Evolutionary conservation across 2,329 filamentous ascomycete species (phyloP), one percentile per base, ranked within the genome.

Genomic region (Orbilia blumenaviensis): DNA sequence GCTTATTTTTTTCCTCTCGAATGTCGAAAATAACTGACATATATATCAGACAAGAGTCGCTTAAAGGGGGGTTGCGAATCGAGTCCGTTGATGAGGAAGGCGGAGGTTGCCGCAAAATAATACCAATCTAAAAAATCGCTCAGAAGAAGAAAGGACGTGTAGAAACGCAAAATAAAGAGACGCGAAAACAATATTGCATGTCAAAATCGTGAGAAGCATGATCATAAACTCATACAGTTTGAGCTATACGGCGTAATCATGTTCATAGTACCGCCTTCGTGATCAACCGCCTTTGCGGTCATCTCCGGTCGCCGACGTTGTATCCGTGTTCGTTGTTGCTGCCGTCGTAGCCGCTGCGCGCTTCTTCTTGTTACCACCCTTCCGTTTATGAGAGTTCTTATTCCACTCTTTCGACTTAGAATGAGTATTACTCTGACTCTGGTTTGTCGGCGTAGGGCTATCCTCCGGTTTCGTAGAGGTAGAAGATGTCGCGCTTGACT

Each of bases 21-120:
- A 67, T 74, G 69, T 74, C 69, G 62, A 74, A 66, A 74, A 74
- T 67, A 74, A 74, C 34, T 67, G 69, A 74, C 69, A 74, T 74
- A 46, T 54, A 44, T 62, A 61, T 38, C 66, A 32, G 62, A 63
- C 36, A 38, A 9, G 38, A 56, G 46, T 67, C 58, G 71, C 71
- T 64, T 32, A 62, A 63, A 41, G 32, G 46, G 48, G 36, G 63
- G 54, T n/a, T 44, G 52, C 61, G 60, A 66, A 46, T 46, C 18
- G 38, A 64, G 62, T 52, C 54, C 46, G 29, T 50, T 8, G 36
- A 32, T 48, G 44, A 75, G 38, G 54, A 61, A 42, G 64, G 46
- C 44, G 29, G 69, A 56, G 63, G 44, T 12, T 34, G 48, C 38
- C 34, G 29, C 44, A 62, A 74, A 58, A 66, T 56, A 54, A 66